Base-by-base conservation (phyloP, 345 rosid species). In the Xanthoceras sorbifolium region DNA sequence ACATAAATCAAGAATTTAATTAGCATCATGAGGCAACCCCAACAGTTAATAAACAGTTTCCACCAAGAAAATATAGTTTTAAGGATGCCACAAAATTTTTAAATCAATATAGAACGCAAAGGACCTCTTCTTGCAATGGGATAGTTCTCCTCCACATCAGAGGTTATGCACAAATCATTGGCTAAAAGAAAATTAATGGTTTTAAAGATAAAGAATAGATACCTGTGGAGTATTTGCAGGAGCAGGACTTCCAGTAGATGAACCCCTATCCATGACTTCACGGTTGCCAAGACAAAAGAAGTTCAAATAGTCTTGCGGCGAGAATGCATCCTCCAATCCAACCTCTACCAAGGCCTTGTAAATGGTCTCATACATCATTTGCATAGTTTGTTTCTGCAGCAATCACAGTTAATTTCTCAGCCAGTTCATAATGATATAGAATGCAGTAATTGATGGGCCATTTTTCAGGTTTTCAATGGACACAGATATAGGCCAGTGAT, bases 211-310 rank as follows among this genome's bases (percentile, higher is more conserved):
- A 32, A 28, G 50, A 48, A 77, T 42, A 7, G 71, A 75, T 91
- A 91, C 99, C 89, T 95, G 94, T 59, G 97, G 91, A 71, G 86
- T 73, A 83, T 84, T 88, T 42, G 85, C 74, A 61, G 85, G 77
- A 75, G 75, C 46, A n/a, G 92, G 88, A 79, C 83, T 84, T 68
- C 82, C 86, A 48, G 42, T 29, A 23, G 9, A 55, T 36, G 74
- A 29, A 52, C 2, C 52, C 18, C 73, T 76, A 63, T 84, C 84
- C 9, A 67, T 3, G 18, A 81, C 80, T 79, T 95, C 99, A 1
- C 98, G 89, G 79, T 95, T 95, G 70, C 98, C 98, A 8, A 95
- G 98, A 80, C 99, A 95, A 88, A 89, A 95, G 87, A 95, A 95
- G 82, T 95, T 95, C 79, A 95, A 81, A 79, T 85, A 95, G 84